A percentile compares a stretch with the other conserved stretches of the same genome.
phyloP scores from a whole-genome alignment of 139 green algal species.

The Asterochloris sp. region DNA sequence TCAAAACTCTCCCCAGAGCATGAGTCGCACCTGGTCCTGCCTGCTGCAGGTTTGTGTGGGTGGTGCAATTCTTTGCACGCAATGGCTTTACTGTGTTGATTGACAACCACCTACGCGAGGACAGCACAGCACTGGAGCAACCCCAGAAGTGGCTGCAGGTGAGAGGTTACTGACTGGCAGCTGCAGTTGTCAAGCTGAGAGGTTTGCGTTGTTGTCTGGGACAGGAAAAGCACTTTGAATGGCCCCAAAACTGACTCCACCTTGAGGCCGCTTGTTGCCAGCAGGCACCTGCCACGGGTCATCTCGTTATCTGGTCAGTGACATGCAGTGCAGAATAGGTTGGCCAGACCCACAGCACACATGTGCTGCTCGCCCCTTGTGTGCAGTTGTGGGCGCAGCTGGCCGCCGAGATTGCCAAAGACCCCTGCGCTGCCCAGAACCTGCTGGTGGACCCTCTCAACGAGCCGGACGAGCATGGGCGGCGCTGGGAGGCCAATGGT shows the following conservation, averaged over 20 bases:
- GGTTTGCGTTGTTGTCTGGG: neutral
- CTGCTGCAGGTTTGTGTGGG: conserved; percentile 35
- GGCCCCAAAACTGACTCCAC: neutral
- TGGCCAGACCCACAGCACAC: no score
- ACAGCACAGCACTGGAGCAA: conserved; percentile 17
- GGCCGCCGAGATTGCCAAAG: neutral
- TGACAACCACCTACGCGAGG: conserved; percentile 14
- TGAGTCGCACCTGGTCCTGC: no score
- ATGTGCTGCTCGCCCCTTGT: neutral
- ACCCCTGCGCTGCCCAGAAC: neutral
- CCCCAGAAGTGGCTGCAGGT: neutral
- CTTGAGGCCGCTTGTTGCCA: neutral
- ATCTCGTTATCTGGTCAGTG: neutral
- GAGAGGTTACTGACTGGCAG: neutral
- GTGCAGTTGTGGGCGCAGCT: conserved; percentile 8
- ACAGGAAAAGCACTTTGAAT: neutral
- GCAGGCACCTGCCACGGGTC: neutral
- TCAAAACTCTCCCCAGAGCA: no score
- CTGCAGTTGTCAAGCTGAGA: neutral
- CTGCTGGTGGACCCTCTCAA: conserved; percentile 27
- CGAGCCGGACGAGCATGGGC: conserved; percentile 20
- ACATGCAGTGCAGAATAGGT: no score
- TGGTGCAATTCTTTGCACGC: conserved; percentile 42
- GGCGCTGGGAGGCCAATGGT: conserved; percentile 18
- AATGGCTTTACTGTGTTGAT: conserved; percentile 49